Evolutionary conservation across 2,329 filamentous ascomycete species (phyloP).

Genomic region (Botryotinia convoluta): DNA sequence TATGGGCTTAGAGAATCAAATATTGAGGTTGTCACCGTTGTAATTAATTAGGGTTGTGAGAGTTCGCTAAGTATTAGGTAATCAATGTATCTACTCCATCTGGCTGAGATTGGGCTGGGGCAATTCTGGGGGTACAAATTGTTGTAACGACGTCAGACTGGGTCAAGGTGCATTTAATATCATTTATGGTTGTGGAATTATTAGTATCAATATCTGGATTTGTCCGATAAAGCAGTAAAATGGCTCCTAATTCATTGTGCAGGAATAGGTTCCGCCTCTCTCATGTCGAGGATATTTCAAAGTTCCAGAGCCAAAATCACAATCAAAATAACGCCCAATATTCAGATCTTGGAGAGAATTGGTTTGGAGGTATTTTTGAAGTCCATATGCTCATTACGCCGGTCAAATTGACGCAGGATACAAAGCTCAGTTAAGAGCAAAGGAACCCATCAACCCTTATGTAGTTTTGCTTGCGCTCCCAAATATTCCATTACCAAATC

Average conservation of each 20-base stretch:
- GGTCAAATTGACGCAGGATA: slow-evolving; percentile 63
- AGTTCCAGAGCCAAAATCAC: slow-evolving; percentile 15
- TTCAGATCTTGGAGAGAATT: slow-evolving; percentile 12
- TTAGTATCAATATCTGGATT: slow-evolving; percentile 6
- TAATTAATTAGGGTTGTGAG: slow-evolving; percentile 25
- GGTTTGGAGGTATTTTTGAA: slow-evolving; percentile 45
- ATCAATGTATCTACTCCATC: slow-evolving; percentile 4
- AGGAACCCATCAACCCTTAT: slow-evolving; percentile 57
- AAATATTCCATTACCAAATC: slow-evolving; percentile 30
- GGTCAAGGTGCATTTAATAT: slow-evolving; percentile 1
- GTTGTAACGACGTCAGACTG: slow-evolving; percentile 6
- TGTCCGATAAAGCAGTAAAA: not conserved
- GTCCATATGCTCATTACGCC: slow-evolving; percentile 64
- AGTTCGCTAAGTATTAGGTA: slow-evolving; percentile 32
- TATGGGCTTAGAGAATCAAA: slow-evolving; percentile 5
- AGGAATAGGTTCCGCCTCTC: not conserved
- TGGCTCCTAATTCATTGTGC: not conserved
- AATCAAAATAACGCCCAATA: slow-evolving; percentile 14
- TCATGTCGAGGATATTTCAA: slow-evolving; percentile 17
- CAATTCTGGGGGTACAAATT: slow-evolving; percentile 2
- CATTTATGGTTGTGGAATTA: slow-evolving; percentile 13
- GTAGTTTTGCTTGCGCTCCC: slow-evolving; percentile 48
- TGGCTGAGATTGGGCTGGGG: not conserved
- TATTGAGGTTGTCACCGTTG: slow-evolving; percentile 19
- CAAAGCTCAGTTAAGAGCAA: slow-evolving; percentile 58